Conservation (phyloP, 2,329 filamentous ascomycete species). For the Claviceps sp. region DNA sequence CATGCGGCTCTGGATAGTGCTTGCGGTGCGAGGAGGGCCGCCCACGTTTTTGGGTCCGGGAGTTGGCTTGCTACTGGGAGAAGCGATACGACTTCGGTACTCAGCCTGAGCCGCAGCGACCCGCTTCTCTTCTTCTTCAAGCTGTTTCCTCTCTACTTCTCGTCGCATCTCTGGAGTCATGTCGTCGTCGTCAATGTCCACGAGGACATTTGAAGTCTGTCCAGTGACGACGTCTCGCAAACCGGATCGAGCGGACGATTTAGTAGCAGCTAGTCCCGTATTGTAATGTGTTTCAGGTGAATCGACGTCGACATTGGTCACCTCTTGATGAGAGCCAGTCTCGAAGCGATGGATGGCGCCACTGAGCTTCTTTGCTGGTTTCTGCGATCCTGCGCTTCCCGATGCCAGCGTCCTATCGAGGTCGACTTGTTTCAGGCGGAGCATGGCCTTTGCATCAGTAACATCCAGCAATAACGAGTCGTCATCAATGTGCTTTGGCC, state of each 20-base stretch:
- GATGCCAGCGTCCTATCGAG: constrained; percentile 57
- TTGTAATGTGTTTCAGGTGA: constrained; percentile 16
- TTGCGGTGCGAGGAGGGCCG: constrained; percentile 54
- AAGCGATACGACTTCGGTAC: constrained; percentile 59
- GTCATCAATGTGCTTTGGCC: not conserved
- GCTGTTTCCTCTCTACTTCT: constrained; percentile 68
- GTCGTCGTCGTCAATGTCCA: constrained; percentile 50
- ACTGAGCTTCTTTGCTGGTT: constrained; percentile 79
- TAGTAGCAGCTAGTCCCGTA: not conserved
- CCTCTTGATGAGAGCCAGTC: constrained; percentile 26
- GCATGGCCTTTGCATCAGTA: constrained; percentile 50
- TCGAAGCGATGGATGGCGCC: constrained; percentile 93
- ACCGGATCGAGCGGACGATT: not conserved
- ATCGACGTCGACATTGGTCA: constrained; percentile 11
- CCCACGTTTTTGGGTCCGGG: constrained; percentile 41
- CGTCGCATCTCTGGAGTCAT: constrained; percentile 78
- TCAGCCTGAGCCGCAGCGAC: constrained; percentile 83
- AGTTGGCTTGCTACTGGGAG: constrained; percentile 23
- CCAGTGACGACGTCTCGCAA: constrained; percentile 10
- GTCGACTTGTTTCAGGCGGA: constrained; percentile 28
- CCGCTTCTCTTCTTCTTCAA: constrained; percentile 78
- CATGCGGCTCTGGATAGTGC: constrained; percentile 74
- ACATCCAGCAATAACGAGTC: constrained; percentile 68
- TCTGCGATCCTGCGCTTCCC: constrained; percentile 62
- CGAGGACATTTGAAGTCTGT: constrained; percentile 48